Evolutionary conservation across 208 protist genomes (phyloP).

Genomic region (Entamoeba moshkovskii): DNA sequence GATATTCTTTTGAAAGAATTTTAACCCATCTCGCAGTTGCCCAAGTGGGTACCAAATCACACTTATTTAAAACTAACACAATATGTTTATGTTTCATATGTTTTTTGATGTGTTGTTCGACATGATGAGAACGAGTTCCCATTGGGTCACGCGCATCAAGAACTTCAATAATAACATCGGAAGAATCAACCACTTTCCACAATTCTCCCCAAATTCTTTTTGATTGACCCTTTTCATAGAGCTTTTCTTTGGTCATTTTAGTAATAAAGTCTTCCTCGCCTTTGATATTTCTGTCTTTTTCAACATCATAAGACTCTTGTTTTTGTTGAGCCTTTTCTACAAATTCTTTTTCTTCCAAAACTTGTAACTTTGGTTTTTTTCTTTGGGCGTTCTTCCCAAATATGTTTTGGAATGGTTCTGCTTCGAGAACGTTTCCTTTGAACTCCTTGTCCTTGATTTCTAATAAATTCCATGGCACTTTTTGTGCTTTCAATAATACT

Average conservation of each 20-base stretch:
- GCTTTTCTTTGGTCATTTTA: conserved; percentile 21
- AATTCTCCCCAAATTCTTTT: conserved; percentile 95
- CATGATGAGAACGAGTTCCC: conserved; percentile 71
- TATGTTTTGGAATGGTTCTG: conserved; percentile 15
- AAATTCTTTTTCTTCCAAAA: background rate
- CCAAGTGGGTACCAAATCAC: conserved; percentile 95
- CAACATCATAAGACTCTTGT: background rate
- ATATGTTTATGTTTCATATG: conserved; percentile 85
- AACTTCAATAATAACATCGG: conserved; percentile 90
- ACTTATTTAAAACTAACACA: conserved; percentile 99
- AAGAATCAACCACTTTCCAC: conserved; percentile 97
- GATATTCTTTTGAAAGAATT: conserved; percentile 83
- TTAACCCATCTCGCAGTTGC: conserved; percentile 79
- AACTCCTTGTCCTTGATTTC: background rate
- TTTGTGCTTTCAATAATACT: conserved; percentile 8
- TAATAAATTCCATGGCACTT: conserved; percentile 17
- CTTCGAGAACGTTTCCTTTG: background rate
- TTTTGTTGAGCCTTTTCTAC: background rate
- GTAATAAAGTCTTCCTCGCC: background rate
- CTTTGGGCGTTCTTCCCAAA: conserved; percentile 10
- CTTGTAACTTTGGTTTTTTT: conserved; percentile 1
- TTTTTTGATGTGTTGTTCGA: conserved; percentile 46
- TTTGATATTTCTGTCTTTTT: background rate
- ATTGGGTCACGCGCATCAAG: conserved; percentile 91
- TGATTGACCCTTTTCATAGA: conserved; percentile 85